Conservation (phyloP, 2,329 filamentous ascomycete species). For the Biscogniauxia sp. region DNA sequence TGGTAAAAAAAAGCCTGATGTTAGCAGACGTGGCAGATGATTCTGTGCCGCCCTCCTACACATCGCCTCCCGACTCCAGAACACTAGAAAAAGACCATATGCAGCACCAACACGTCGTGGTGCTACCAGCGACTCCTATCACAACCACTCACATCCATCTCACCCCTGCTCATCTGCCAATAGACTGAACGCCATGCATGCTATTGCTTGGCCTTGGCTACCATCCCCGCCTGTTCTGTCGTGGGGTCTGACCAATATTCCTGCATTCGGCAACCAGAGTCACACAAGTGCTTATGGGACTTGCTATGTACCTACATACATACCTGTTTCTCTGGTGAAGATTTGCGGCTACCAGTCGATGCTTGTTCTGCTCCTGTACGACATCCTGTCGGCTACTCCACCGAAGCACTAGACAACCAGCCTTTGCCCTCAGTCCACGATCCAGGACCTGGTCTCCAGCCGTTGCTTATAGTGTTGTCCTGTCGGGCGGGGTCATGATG, state of each 20-base stretch:
- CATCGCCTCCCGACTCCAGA: neutral
- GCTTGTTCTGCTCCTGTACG: neutral
- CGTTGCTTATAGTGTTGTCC: neutral
- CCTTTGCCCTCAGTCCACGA: no score
- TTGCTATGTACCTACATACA: neutral
- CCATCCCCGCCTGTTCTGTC: slow-evolving; percentile 1
- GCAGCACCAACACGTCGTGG: slow-evolving; percentile 3
- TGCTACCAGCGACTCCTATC: neutral
- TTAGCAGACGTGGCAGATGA: neutral
- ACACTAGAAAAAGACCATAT: neutral
- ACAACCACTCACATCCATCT: slow-evolving; percentile 11
- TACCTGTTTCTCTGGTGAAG: neutral
- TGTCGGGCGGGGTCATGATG: neutral
- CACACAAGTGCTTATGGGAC: neutral
- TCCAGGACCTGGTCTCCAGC: neutral
- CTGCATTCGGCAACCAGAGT: neutral
- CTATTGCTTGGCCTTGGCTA: slow-evolving; percentile 9
- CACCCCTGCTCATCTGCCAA: slow-evolving; percentile 17
- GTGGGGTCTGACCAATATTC: neutral
- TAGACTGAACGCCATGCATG: slow-evolving; percentile 16
- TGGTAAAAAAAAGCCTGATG: neutral
- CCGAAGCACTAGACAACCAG: no score
- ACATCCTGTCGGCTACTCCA: neutral
- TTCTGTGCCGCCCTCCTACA: neutral
- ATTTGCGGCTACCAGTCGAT: neutral